Evolutionary conservation across 2,329 filamentous ascomycete genomes (phyloP).

Genomic region (Pseudogymnoascus pannorum): DNA sequence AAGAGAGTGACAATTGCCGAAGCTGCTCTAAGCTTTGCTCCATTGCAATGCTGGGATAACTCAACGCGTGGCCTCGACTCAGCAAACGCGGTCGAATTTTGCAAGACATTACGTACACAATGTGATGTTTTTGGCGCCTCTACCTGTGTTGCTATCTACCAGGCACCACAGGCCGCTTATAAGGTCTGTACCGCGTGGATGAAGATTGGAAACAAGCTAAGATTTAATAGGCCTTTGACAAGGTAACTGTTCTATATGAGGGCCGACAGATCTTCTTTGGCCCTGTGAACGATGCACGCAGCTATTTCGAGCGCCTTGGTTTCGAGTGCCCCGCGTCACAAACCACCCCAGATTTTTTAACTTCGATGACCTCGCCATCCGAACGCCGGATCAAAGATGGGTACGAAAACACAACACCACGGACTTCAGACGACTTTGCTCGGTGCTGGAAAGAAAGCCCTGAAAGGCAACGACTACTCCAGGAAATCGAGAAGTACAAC

Average conservation of each 20-base stretch:
- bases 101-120: conserved; percentile 54
- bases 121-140: conserved; percentile 54
- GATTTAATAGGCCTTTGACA: conserved; percentile 61
- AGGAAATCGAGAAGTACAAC: conserved; percentile 41
- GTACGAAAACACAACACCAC: conserved; percentile 36
- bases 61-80: conserved; percentile 59
- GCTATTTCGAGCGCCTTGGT: conserved; percentile 58
- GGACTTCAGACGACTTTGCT: conserved; percentile 41
- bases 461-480: conserved; percentile 66
- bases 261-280: conserved; percentile 62
- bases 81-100: conserved; percentile 53
- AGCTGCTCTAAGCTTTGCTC: conserved; percentile 23
- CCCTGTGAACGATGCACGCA: conserved; percentile 47
- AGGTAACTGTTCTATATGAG: conserved; percentile 59
- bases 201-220: conserved; percentile 65
- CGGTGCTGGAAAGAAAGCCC: conserved; percentile 48
- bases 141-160: conserved; percentile 59
- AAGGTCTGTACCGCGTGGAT: conserved; percentile 65
- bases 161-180: conserved; percentile 64
- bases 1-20: conserved; percentile 57
- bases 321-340: conserved; percentile 55
- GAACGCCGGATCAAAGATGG: conserved; percentile 54
- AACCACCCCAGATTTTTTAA: conserved; percentile 60
- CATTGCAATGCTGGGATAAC: conserved; percentile 61
- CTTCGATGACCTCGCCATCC: conserved; percentile 57